A percentile compares a stretch with the other conserved stretches of the same genome.
phyloP scores from a whole-genome alignment of 2,329 filamentous ascomycete genomes.

The Colletotrichum scovillei region DNA sequence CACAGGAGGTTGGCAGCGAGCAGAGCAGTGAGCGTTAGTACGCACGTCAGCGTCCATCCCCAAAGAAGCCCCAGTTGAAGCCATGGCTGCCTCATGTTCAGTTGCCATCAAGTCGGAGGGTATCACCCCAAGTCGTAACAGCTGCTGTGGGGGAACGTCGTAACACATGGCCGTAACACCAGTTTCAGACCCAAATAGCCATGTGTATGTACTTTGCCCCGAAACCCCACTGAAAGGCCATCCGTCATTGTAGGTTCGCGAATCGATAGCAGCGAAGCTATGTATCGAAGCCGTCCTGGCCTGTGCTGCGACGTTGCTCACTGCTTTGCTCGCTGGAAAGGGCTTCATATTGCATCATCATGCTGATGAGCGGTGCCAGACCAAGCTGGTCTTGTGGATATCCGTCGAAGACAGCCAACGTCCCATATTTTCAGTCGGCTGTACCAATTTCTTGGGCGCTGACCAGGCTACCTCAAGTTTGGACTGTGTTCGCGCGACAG shows the following conservation, averaged over 20 bases:
- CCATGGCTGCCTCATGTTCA: constrained; percentile 8
- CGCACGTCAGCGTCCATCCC: constrained; percentile 26
- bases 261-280: constrained; percentile 24
- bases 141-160: constrained; percentile 12
- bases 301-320: constrained; percentile 53
- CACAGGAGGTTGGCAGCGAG: constrained; percentile 41
- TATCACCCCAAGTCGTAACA: constrained; percentile 33
- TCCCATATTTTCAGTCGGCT: constrained; percentile 39
- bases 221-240: background rate
- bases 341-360: constrained; percentile 15
- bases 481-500: constrained; percentile 59
- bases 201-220: background rate
- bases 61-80: background rate
- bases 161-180: background rate
- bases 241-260: constrained; percentile 7
- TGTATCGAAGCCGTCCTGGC: constrained; percentile 24
- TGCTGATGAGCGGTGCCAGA: constrained; percentile 15
- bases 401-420: constrained; percentile 37
- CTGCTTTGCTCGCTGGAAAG: constrained; percentile 61
- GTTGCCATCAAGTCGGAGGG: constrained; percentile 28
- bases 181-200: background rate
- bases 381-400: constrained; percentile 29
- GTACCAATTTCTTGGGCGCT: constrained; percentile 52
- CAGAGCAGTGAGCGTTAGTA: constrained; percentile 49
- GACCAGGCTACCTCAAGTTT: constrained; percentile 62